These are phyloP conservation scores for Sinapis alba DNA, from an alignment of 441 rosid species.

Conservation along the genomic window DNA sequence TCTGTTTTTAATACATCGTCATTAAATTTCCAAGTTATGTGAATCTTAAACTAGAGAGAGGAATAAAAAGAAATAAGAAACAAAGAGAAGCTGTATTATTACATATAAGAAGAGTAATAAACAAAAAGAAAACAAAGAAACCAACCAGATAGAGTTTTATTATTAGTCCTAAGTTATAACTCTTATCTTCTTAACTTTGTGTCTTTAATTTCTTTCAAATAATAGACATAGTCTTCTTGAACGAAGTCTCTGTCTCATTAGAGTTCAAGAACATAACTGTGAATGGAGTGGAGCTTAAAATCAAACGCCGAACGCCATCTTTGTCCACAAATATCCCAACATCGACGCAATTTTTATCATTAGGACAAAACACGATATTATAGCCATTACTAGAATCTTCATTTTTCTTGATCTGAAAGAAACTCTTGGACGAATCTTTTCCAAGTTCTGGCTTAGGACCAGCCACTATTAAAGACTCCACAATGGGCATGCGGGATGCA, in stretches of 20 bases:
- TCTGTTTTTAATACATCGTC: background rate
- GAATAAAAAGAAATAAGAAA: background rate
- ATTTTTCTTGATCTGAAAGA: background rate
- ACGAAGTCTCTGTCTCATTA: background rate
- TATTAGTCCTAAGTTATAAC: background rate
- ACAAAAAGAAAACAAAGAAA: background rate
- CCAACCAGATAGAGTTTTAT: background rate
- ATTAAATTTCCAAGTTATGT: background rate
- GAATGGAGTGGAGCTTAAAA: constrained; percentile 33
- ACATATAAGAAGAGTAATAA: background rate
- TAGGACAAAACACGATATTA: constrained; percentile 38
- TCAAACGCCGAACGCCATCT: constrained; percentile 40
- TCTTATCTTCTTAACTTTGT: background rate
- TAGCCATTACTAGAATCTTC: background rate
- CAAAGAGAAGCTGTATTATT: background rate
- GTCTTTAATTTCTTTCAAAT: background rate
- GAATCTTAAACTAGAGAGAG: background rate
- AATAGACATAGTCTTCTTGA: background rate
- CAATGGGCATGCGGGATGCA: background rate
- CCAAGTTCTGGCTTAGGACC: background rate
- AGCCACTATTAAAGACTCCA: background rate
- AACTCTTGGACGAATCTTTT: background rate
- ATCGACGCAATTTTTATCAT: constrained; percentile 18
- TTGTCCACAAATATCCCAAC: constrained; percentile 29
- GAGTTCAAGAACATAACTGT: background rate